Conservation (phyloP, 1,284 basidiomycete genomes). For the Fomitopsis palustris region DNA sequence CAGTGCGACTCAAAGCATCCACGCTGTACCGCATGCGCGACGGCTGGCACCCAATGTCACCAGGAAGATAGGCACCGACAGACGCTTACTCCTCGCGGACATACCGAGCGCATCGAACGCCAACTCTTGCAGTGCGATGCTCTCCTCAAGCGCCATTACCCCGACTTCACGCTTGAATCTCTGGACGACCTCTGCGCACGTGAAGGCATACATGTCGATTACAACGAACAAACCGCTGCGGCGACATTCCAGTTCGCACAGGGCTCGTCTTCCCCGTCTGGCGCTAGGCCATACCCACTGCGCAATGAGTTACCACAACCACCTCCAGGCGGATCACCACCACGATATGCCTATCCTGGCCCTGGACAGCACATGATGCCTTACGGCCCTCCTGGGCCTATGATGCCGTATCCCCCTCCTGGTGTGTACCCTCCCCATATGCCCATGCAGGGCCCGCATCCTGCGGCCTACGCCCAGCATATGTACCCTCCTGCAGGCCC, state of each 20-base stretch:
- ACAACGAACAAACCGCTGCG: constrained; percentile 25
- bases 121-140: constrained; percentile 72
- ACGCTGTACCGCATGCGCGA: constrained; percentile 75
- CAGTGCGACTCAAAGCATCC: constrained; percentile 89
- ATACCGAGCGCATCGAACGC: constrained; percentile 74
- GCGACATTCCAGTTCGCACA: constrained; percentile 37
- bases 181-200: constrained; percentile 61
- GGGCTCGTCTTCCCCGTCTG: constrained; percentile 17
- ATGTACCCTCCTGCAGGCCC: constrained; percentile 34
- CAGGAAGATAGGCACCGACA: constrained; percentile 83
- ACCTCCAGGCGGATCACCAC: constrained; percentile 29
- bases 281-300: constrained; percentile 27
- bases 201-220: constrained; percentile 61
- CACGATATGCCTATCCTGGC: constrained; percentile 25
- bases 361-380: constrained; percentile 28
- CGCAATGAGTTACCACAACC: constrained; percentile 27
- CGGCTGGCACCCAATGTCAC: constrained; percentile 71
- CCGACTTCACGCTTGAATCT: constrained; percentile 59
- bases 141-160: constrained; percentile 67
- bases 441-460: constrained; percentile 46
- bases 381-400: constrained; percentile 21
- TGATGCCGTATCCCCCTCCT: constrained; percentile 32
- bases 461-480: constrained; percentile 46
- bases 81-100: constrained; percentile 75
- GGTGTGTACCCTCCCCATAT: constrained; percentile 34